Conservation (phyloP, 768 basidiomycete genomes). For the Trichaptum fuscoviolaceum region DNA sequence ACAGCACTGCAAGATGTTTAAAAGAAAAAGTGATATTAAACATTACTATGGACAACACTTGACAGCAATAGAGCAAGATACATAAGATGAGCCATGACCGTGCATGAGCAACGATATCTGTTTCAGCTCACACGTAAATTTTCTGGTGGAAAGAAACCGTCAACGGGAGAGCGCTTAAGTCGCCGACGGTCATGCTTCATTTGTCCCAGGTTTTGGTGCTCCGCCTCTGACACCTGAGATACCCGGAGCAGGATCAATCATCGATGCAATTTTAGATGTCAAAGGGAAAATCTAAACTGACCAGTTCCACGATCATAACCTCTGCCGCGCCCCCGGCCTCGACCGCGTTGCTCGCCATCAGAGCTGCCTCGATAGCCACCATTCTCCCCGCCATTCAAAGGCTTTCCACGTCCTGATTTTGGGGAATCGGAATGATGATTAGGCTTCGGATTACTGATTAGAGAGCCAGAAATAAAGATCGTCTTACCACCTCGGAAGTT, state of each 20-base stretch:
- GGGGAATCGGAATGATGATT: constrained; percentile 4
- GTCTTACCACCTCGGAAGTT: constrained; percentile 22
- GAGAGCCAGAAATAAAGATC: background rate
- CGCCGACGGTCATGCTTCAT: background rate
- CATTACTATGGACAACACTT: background rate
- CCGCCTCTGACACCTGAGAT: constrained; percentile 32
- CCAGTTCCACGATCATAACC: constrained; percentile 35
- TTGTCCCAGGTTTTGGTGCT: constrained; percentile 29
- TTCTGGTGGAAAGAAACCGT: background rate
- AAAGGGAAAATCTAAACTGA: constrained; percentile 21
- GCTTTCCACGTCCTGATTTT: constrained; percentile 19
- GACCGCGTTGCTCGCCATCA: constrained; percentile 41
- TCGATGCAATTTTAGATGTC: background rate
- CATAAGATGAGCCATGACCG: background rate
- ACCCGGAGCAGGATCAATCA: constrained; percentile 20
- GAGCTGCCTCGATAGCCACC: constrained; percentile 16
- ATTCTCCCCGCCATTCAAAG: constrained; percentile 19
- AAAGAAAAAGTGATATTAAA: background rate
- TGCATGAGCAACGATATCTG: background rate
- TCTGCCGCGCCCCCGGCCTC: constrained; percentile 42
- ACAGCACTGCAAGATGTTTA: background rate
- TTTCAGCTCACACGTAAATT: background rate
- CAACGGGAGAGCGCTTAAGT: background rate
- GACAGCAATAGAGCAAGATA: background rate
- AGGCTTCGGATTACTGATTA: background rate